Conservation (phyloP, 106 monocot genomes). For the Xerophyta viscosa region DNA sequence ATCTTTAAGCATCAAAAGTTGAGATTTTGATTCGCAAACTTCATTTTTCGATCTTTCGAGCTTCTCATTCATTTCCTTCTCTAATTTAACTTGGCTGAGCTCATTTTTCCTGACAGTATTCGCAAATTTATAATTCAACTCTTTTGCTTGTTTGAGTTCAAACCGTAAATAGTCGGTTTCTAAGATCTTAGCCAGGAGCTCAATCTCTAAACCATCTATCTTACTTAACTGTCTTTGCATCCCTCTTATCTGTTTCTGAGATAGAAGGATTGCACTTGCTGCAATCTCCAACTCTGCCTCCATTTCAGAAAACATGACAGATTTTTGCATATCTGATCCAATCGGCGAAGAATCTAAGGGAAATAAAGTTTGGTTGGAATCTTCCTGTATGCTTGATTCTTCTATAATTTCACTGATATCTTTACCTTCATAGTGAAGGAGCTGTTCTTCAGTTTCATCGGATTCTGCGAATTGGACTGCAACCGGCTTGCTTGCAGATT, state of each 20-base stretch:
- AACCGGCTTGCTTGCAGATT: no score
- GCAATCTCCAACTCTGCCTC: conserved; percentile 13
- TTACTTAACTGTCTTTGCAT: conserved; percentile 7
- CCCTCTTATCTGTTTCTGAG: conserved; percentile 6
- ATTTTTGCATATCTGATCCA: no score
- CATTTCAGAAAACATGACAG: conserved; percentile 8
- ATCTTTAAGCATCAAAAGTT: conserved; percentile 6
- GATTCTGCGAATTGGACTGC: no score
- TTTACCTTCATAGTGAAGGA: no score
- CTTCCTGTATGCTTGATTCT: no score
- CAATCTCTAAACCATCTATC: conserved; percentile 1
- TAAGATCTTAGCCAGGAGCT: conserved; percentile 9
- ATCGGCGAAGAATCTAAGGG: no score
- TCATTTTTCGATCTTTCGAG: conserved; percentile 10
- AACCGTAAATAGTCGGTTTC: conserved; percentile 17
- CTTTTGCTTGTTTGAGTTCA: conserved; percentile 26
- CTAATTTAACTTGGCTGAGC: conserved; percentile 4
- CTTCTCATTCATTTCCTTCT: conserved; percentile 6
- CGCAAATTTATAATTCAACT: not conserved
- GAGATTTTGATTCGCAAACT: conserved; percentile 5
- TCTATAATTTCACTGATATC: no score
- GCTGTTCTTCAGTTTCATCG: no score
- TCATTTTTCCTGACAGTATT: conserved; percentile 2
- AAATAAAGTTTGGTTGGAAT: no score
- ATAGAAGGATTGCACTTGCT: conserved; percentile 6